Percentiles rank a stretch among this genome's conserved stretches.
These are phyloP conservation scores for Dendrobium huoshanense DNA, from an alignment of 106 monocot genomes.

Conservation along the genomic window DNA sequence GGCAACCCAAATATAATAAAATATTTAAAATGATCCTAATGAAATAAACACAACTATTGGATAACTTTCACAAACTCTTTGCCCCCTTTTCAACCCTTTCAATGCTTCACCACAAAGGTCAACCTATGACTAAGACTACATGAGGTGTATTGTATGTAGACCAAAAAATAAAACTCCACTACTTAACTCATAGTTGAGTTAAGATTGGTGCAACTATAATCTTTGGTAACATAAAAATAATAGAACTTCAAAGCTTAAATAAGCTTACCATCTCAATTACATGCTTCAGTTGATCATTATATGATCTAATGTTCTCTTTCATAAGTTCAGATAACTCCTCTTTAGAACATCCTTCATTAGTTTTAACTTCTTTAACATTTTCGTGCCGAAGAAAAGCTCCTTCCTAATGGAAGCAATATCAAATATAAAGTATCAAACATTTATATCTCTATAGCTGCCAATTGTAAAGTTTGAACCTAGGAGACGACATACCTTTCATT, in stretches of 20 bases:
- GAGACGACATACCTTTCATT: too few species aligned
- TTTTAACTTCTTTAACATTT: slow-evolving; percentile 3
- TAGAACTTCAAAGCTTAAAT: not conserved
- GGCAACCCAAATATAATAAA: too few species aligned
- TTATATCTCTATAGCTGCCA: slow-evolving; percentile 37
- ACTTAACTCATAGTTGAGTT: not conserved
- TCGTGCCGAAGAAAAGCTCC: slow-evolving; percentile 18
- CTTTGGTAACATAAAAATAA: not conserved
- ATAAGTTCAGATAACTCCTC: slow-evolving; percentile 39
- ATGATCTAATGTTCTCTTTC: not conserved
- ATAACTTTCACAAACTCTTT: too few species aligned
- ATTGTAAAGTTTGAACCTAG: not conserved
- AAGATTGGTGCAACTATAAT: not conserved
- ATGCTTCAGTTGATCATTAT: slow-evolving; percentile 43
- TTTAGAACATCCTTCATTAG: slow-evolving; percentile 32
- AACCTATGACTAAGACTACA: too few species aligned
- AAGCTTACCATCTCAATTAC: slow-evolving; percentile 56
- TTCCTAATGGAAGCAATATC: slow-evolving; percentile 12
- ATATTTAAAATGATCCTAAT: too few species aligned
- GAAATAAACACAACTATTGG: too few species aligned
- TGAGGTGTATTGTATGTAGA: too few species aligned
- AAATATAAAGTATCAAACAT: slow-evolving; percentile 20
- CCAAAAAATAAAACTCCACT: too few species aligned
- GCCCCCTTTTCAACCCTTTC: too few species aligned
- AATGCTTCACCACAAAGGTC: too few species aligned